Base-by-base conservation (phyloP, 2,329 filamentous ascomycete species). In the Aspergillus floridensis region DNA sequence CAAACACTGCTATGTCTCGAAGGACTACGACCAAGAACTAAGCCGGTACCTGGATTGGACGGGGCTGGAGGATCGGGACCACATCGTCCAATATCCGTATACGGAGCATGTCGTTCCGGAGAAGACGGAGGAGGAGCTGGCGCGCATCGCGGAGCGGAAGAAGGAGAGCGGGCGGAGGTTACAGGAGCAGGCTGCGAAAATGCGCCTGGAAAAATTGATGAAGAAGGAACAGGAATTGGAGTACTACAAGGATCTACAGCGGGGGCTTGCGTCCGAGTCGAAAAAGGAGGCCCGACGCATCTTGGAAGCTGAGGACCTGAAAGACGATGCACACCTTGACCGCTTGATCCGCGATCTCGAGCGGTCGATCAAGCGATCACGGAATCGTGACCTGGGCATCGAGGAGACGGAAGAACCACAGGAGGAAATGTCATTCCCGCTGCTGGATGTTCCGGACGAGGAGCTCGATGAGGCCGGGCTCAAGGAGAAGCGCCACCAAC, bases 181-280 rank as follows among this genome's bases (percentile, higher is more conserved):
- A 26, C 95, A 99, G 74, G 92, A 97, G 69, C 95, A 99, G 76
- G 95, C 95, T 0, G 93, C 93, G 10, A 98, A 96, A 76, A 96
- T 97, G 92, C 88, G 95, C 7, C 80, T 99, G 0, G 95, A 99
- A 65, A 96, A 96, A 69, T 81, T 99, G 50, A 91, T 98, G 73
- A 90, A 91, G 71, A 99, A 99, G 76, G 95, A 99, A 77, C 88
- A 96, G 72, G 93, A 98, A 72, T 80, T 98, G 1, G 93, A 96
- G 67, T 97, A 96, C 76, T 97, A 93, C 81, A 92, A 92, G 72
- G 86, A 92, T 60, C 79, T 99, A 4, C 92, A 96, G 70, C 75
- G 80, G 35, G 86, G 86, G 63, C 81, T 97, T 10, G 84, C 82
- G 1, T 86, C 88, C 24, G 86, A 91, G 66, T 93, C 88, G 49